phyloP scores from a whole-genome alignment of 148 eudicot species.

The Arctostaphylos glauca region DNA sequence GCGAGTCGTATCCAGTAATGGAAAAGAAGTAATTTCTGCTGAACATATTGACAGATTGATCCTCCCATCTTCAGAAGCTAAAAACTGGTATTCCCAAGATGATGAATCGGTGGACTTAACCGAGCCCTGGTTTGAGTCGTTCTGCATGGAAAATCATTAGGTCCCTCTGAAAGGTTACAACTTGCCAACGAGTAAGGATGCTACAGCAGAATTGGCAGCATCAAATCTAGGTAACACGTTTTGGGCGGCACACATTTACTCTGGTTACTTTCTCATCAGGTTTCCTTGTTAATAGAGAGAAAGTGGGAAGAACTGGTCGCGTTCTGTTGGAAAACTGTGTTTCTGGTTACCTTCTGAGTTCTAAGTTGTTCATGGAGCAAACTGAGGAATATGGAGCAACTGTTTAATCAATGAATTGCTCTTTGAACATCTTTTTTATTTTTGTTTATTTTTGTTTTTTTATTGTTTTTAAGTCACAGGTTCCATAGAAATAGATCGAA shows the following conservation, averaged over 20 bases:
- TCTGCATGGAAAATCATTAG: slow-evolving; percentile 38
- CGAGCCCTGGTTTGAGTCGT: slow-evolving; percentile 70
- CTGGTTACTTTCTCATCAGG: not conserved
- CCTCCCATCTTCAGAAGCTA: slow-evolving; percentile 35
- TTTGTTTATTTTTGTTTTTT: too few relatives aligned
- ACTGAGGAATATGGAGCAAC: not conserved
- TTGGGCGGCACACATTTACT: not conserved
- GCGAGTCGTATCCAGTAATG: slow-evolving; percentile 35
- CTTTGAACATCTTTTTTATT: not conserved
- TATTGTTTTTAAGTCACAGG: not conserved
- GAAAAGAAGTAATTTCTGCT: slow-evolving; percentile 30
- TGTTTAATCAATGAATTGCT: not conserved
- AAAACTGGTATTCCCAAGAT: slow-evolving; percentile 17
- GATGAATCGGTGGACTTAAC: slow-evolving; percentile 73
- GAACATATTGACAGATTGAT: slow-evolving; percentile 33
- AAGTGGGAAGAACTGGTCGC: not conserved
- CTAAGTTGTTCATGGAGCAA: not conserved
- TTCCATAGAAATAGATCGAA: not conserved
- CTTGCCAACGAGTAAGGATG: slow-evolving; percentile 4
- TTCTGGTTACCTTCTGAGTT: not conserved
- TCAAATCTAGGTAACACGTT: not conserved
- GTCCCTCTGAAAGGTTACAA: slow-evolving; percentile 1
- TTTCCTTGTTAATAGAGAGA: slow-evolving; percentile 2
- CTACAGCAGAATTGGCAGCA: slow-evolving; percentile 25
- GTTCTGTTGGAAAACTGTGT: not conserved